Conservation (phyloP, 225 moss, liverwort and hornwort genomes). For the Sphagnum contortum region DNA sequence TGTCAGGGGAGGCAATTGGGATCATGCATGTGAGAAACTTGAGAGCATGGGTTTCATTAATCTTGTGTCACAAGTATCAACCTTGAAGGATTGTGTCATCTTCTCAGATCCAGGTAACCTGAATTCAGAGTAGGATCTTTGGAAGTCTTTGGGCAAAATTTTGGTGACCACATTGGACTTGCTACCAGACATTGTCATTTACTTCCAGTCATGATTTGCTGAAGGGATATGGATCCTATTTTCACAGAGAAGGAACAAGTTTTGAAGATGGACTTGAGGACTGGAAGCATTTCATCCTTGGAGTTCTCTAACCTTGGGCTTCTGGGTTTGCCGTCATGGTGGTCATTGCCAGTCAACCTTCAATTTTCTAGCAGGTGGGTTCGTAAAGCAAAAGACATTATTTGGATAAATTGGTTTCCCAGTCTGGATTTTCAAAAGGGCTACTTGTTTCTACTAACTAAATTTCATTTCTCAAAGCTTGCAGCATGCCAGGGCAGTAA, state of each 20-base stretch:
- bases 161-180: neutral
- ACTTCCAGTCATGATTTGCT: neutral
- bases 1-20: conserved; percentile 18
- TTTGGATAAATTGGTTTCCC: neutral
- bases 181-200: neutral
- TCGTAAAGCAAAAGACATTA: neutral
- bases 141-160: no score
- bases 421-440: no score
- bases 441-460: no score
- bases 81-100: conserved; percentile 17
- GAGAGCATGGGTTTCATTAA: conserved; percentile 17
- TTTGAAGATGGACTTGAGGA: conserved; percentile 42
- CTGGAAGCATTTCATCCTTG: conserved; percentile 33
- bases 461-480: no score
- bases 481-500: no score
- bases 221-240: neutral
- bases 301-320: conserved; percentile 49
- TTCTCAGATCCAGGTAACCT: conserved; percentile 25
- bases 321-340: conserved; percentile 73
- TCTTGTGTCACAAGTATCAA: conserved; percentile 29
- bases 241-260: conserved; percentile 46
- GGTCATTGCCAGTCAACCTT: conserved; percentile 38
- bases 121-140: neutral
- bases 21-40: conserved; percentile 12
- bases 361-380: conserved; percentile 33